Conservation (phyloP, 257 asterid species). For the Nicotiana benthamiana region DNA sequence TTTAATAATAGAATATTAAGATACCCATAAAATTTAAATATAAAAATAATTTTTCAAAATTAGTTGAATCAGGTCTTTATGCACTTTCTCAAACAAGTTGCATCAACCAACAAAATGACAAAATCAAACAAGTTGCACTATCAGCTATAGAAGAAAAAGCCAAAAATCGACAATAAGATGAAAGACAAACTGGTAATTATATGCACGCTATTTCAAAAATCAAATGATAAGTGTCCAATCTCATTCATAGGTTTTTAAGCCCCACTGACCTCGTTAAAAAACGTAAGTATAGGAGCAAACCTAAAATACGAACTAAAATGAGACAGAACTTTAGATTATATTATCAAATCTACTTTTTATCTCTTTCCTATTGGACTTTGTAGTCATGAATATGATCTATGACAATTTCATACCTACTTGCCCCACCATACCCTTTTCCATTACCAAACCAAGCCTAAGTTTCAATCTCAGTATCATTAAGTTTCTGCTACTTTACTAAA, state of each 20-base stretch:
- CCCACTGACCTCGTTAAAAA: not conserved
- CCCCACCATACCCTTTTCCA: conserved; percentile 5
- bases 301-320: conserved; percentile 1
- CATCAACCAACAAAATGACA: not conserved
- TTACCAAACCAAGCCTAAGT: not conserved
- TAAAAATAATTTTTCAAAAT: no score
- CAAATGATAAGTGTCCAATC: not conserved
- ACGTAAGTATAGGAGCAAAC: not conserved
- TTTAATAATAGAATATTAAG: no score
- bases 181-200: not conserved
- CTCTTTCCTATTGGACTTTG: conserved; percentile 13
- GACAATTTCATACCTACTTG: conserved; percentile 8
- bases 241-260: not conserved
- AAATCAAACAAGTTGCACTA: not conserved
- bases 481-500: not conserved
- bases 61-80: no score
- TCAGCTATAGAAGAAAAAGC: not conserved
- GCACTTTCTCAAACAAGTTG: not conserved
- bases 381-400: conserved; percentile 13
- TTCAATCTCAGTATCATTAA: not conserved
- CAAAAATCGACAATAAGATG: not conserved
- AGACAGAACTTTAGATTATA: not conserved
- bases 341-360: conserved; percentile 7
- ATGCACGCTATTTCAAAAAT: not conserved
- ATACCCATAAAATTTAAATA: no score